Evolutionary conservation across 1,284 basidiomycete genomes (phyloP), one percentile per base, ranked within the genome.

Genomic region (Papiliotrema terrestris): DNA sequence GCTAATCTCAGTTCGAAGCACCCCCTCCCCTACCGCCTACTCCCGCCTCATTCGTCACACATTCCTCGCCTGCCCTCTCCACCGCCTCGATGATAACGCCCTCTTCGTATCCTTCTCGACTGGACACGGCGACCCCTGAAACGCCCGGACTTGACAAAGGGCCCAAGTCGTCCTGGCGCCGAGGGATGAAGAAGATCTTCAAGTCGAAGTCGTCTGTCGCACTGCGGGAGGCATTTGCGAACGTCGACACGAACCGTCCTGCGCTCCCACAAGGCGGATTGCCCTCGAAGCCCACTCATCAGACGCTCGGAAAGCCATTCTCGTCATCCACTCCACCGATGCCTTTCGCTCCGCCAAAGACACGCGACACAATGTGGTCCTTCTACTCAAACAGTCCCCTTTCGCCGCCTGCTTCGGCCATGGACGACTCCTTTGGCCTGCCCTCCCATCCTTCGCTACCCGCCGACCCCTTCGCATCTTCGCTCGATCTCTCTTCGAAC

Each of bases 131-230:
- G 48, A 54, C 32, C 38, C 58, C 38, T 32, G 39, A 43, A 11
- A 60, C 19, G 11, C 50, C 45, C 19, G 45, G 23, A 15, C 32
- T 56, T 37, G 14, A 42, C 13, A 26, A 47, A 49, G 60, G 55
- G 19, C 37, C 54, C 2, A 64, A 65, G 38, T 69, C 65, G 3
- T 63, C 61, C 1, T 72, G 71, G 71, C 72, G 71, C 55, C 54
- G 68, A 25, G 65, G 71, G n/a, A 61, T 74, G 58, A 61, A 68
- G 37, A 67, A 68, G 47, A 58, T 74, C 25, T 71, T 71, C 63
- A 64, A 65, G 13, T 70, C 71, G n/a, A 73, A 72, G 49, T 74
- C 72, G 2, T 66, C 66, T 0, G 55, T 57, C 5, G 62, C 62
- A 6, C 56, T 74, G 29, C 61, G 69, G 1, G 70, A 69, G 22